Evolutionary conservation across 2,329 filamentous ascomycete species (phyloP).

Genomic region (Helminthosporium solani): DNA sequence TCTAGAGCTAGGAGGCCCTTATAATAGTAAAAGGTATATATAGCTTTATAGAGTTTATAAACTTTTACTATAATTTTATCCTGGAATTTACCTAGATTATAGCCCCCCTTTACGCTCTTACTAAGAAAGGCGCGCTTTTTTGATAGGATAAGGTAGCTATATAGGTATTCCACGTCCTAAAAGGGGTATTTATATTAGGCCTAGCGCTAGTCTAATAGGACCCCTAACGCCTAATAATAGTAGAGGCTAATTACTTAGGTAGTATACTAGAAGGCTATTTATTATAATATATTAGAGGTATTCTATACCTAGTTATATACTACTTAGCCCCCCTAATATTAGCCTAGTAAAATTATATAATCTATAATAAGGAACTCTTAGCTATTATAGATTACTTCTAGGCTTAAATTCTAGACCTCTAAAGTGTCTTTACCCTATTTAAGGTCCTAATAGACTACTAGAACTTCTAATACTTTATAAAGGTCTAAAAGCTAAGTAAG

Average conservation of each 20-base stretch:
- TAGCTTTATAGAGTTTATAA: constrained; percentile 1
- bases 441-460: neutral
- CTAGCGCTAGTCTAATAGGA: neutral
- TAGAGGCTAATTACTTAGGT: neutral
- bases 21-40: neutral
- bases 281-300: neutral
- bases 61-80: neutral
- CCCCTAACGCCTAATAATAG: neutral
- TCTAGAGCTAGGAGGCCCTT: neutral
- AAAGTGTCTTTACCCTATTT: neutral
- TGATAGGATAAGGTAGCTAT: neutral
- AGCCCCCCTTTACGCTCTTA: neutral
- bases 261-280: neutral
- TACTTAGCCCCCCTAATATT: neutral
- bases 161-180: neutral
- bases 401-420: neutral
- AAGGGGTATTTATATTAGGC: neutral
- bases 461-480: neutral
- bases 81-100: neutral
- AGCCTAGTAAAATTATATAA: neutral
- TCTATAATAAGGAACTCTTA: neutral
- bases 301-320: neutral
- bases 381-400: neutral
- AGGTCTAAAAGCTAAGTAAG: neutral
- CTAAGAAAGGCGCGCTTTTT: neutral